phyloP scores from a whole-genome alignment of 169 alveolate species.

The Blepharisma undulans region DNA sequence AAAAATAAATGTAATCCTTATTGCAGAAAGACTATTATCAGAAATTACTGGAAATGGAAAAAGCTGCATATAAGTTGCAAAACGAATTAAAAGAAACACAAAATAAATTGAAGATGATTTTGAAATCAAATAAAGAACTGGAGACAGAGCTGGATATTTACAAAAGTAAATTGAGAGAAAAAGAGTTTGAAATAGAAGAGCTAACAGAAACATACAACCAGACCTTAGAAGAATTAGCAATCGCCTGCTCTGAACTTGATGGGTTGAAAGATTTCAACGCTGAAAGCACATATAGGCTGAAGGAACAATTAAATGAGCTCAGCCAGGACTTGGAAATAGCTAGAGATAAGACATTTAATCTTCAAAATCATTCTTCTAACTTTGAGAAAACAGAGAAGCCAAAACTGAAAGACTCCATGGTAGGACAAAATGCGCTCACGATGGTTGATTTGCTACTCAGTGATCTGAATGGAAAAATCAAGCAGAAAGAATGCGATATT shows the following conservation, averaged over 20 bases:
- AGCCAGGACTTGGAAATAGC: constrained; percentile 13
- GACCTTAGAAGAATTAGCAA: constrained; percentile 21
- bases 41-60: constrained; percentile 9
- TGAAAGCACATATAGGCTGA: constrained; percentile 23
- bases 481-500: not conserved
- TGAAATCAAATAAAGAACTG: not conserved
- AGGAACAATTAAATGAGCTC: constrained; percentile 20
- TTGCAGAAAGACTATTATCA: not conserved
- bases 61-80: not conserved
- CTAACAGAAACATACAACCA: not conserved
- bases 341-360: not conserved
- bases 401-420: not conserved
- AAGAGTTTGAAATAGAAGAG: constrained; percentile 21
- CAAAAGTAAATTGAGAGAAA: not conserved
- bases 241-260: constrained; percentile 36
- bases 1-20: not conserved
- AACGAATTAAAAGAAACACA: not conserved
- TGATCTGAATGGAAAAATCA: not conserved
- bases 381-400: not conserved
- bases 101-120: not conserved
- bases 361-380: not conserved
- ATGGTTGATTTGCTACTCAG: not conserved
- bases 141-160: constrained; percentile 18
- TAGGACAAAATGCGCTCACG: not conserved
- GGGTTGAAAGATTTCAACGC: constrained; percentile 9